Evolutionary conservation across 139 green algal species (phyloP), one percentile per base, ranked within the genome.

Genomic region (Pseudopediastrum boryanum): DNA sequence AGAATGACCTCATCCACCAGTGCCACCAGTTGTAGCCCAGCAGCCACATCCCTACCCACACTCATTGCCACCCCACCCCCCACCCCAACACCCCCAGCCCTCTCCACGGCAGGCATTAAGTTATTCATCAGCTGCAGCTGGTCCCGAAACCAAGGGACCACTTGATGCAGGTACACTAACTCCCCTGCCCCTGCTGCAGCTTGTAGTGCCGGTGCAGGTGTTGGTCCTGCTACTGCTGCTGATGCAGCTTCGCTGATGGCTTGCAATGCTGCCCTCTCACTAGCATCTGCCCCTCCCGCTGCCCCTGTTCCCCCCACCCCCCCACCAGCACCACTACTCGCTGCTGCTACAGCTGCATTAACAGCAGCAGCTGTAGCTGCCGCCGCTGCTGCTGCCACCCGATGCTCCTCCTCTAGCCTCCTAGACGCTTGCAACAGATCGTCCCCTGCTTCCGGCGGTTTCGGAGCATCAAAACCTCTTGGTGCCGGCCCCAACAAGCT

Each of bases 131-230:
- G n/a, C 36, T 61, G 56, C 25, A 78, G 59, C 71, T 78, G 58
- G n/a, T n/a, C 35, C 71, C 71, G 68, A 56, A 31, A 78, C 71
- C 71, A 78, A 8, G 63, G 54, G 39, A 78, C 71, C 31, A 78
- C 2, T 19, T 68, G 36, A 31, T 78, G 71, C 51, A 78, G 31
- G 25, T 78, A 78, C 21, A 78, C 48, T n/a, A 59, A 58, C 44
- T 78, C 71, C 4, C 6, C 56, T 13, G 36, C 58, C 1, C 58
- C 58, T 41, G 58, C 36, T 39, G 58, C 58, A 9, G 71, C 48
- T 21, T 38, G 54, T 31, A 41, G 19, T 29, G 52, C 6, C 36
- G 71, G 44, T 4, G 71, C 71, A 48, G 71, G 43, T 78, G 71
- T 5, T 56, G 54, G 1, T 54, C 54, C 54, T 78, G 71, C 36